These are phyloP conservation scores for Chalciporus sphaerocephalus DNA, from an alignment of 768 basidiomycete species.

Conservation along the genomic window DNA sequence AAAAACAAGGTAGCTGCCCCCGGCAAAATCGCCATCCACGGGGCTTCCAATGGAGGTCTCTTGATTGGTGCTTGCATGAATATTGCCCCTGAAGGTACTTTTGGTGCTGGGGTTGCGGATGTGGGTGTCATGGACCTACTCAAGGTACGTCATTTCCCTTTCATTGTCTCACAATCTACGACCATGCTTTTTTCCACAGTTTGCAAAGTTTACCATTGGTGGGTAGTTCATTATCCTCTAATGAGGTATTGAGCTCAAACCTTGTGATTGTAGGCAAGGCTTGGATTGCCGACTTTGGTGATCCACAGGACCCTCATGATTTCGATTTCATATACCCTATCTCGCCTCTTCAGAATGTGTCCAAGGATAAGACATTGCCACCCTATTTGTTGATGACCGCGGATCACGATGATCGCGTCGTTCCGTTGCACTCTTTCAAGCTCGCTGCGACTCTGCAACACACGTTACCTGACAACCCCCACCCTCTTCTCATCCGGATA, in stretches of 20 bases:
- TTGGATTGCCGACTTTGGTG: slow-evolving; percentile 78
- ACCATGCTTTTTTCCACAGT: slow-evolving; percentile 36
- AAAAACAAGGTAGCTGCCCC: slow-evolving; percentile 62
- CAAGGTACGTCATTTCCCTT: slow-evolving; percentile 43
- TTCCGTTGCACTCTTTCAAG: slow-evolving; percentile 84
- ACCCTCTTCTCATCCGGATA: slow-evolving; percentile 72
- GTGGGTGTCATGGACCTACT: slow-evolving; percentile 80
- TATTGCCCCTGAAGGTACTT: slow-evolving; percentile 67
- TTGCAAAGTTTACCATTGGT: slow-evolving; percentile 76
- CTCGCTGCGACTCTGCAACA: slow-evolving; percentile 75
- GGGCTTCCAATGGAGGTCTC: slow-evolving; percentile 79
- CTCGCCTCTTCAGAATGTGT: slow-evolving; percentile 80
- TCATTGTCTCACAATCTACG: background rate
- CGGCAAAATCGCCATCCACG: slow-evolving; percentile 73
- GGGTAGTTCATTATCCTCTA: slow-evolving; percentile 4
- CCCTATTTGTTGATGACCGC: slow-evolving; percentile 77
- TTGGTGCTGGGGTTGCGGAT: slow-evolving; percentile 77
- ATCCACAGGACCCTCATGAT: slow-evolving; percentile 68
- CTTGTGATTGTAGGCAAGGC: slow-evolving; percentile 46
- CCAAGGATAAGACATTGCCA: slow-evolving; percentile 55
- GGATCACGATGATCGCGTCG: slow-evolving; percentile 84
- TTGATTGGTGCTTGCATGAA: slow-evolving; percentile 84
- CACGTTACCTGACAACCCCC: slow-evolving; percentile 54
- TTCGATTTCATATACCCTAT: slow-evolving; percentile 82
- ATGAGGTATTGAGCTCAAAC: slow-evolving; percentile 8